Evolutionary conservation across 495 filamentous ascomycete species (phyloP).

Genomic region (Ramalina intermedia): DNA sequence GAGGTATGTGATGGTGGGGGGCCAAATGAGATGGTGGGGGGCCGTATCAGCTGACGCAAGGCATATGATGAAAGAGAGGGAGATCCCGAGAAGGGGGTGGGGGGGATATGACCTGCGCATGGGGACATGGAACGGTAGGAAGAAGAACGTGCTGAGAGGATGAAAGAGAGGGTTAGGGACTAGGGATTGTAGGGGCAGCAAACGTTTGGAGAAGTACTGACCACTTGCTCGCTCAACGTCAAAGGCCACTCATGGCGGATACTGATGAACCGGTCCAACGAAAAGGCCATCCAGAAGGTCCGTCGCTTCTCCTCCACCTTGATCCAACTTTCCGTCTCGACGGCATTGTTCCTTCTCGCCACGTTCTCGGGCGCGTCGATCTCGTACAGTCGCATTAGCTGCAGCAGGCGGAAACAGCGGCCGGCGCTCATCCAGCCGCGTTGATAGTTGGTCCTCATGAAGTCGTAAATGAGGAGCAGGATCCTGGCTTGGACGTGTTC

Average conservation of each 20-base stretch:
- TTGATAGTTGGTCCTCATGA: constrained; percentile 29
- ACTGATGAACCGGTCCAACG: constrained; percentile 37
- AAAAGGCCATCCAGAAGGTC: constrained; percentile 43
- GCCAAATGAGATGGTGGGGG: too few relatives aligned
- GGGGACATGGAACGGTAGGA: too few relatives aligned
- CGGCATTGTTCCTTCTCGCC: constrained; percentile 13
- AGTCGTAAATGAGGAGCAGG: constrained; percentile 37
- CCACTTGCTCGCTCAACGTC: constrained; percentile 36
- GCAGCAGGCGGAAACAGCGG: constrained; percentile 36
- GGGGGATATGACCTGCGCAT: too few relatives aligned
- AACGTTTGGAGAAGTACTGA: constrained; percentile 13
- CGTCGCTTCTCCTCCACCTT: constrained; percentile 34
- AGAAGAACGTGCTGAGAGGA: too few relatives aligned
- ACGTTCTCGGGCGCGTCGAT: constrained; percentile 22
- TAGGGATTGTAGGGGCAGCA: too few relatives aligned
- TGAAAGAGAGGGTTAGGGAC: too few relatives aligned
- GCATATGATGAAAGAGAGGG: too few relatives aligned
- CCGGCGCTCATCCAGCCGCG: constrained; percentile 41
- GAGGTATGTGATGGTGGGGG: too few relatives aligned
- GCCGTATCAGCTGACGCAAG: too few relatives aligned
- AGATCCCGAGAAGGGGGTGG: too few relatives aligned
- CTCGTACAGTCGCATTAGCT: constrained; percentile 35
- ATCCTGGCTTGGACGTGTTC: constrained; percentile 38
- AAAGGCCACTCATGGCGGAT: constrained; percentile 31
- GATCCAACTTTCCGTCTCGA: constrained; percentile 16